phyloP scores from a whole-genome alignment of 495 filamentous ascomycete genomes.

The Hypoxylon fuscum region DNA sequence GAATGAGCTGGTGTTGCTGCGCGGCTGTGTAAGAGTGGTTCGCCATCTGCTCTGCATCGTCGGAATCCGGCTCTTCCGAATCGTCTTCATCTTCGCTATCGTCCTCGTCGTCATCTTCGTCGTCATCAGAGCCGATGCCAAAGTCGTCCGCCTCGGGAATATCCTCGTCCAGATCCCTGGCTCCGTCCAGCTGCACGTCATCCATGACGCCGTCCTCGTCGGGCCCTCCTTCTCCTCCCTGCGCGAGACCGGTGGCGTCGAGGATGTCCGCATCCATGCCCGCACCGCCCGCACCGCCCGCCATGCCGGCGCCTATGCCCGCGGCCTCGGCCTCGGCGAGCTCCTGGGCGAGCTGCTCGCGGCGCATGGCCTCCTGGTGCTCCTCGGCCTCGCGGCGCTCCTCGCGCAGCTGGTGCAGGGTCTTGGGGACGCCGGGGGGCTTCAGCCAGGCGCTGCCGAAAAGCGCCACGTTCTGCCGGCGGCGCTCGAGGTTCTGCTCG shows the following conservation, averaged over 20 bases:
- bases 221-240: slow-evolving; percentile 39
- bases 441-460: slow-evolving; percentile 83
- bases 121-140: slow-evolving; percentile 52
- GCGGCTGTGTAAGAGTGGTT: slow-evolving; percentile 40
- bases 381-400: slow-evolving; percentile 83
- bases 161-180: slow-evolving; percentile 70
- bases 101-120: slow-evolving; percentile 50
- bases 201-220: slow-evolving; percentile 48
- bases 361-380: slow-evolving; percentile 71
- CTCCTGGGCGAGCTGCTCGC: slow-evolving; percentile 74
- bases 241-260: slow-evolving; percentile 56
- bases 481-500: slow-evolving; percentile 71
- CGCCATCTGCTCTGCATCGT: slow-evolving; percentile 44
- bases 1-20: slow-evolving; percentile 51
- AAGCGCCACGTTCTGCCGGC: slow-evolving; percentile 75
- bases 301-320: slow-evolving; percentile 44
- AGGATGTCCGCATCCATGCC: no score
- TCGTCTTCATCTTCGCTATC: slow-evolving; percentile 45
- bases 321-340: slow-evolving; percentile 65
- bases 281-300: no score
- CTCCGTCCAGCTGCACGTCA: slow-evolving; percentile 48
- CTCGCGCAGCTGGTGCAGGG: slow-evolving; percentile 77
- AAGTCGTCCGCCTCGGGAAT: slow-evolving; percentile 70
- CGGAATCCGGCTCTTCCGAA: slow-evolving; percentile 48
- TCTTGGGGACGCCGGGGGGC: slow-evolving; percentile 79